Evolutionary conservation across 176 grass and related monocot species (phyloP).

Genomic region (Avena sativa): DNA sequence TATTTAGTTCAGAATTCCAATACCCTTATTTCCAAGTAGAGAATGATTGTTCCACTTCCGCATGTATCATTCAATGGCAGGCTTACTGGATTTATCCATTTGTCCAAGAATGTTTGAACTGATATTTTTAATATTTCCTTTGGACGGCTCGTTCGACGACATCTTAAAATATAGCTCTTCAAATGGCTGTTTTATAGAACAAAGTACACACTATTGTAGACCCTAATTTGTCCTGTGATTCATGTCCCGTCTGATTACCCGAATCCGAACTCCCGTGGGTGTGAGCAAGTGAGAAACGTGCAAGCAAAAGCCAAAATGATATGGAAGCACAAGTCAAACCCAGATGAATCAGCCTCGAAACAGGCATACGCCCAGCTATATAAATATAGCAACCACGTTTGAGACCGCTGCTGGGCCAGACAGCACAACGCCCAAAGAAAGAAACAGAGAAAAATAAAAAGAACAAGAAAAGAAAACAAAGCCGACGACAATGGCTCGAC

Average conservation of each 20-base stretch:
- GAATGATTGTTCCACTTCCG: background rate
- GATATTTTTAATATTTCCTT: slow-evolving; percentile 3
- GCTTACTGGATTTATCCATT: slow-evolving; percentile 31
- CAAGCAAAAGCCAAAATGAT: slow-evolving; percentile 31
- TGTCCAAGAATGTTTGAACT: slow-evolving; percentile 43
- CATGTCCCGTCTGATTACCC: slow-evolving; percentile 33
- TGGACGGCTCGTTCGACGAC: background rate
- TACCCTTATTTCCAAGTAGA: background rate
- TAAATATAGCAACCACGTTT: too few species aligned
- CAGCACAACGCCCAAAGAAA: too few species aligned
- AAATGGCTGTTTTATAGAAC: background rate
- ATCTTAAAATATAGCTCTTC: slow-evolving; percentile 19
- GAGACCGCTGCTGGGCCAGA: too few species aligned
- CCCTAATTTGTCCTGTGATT: slow-evolving; percentile 42
- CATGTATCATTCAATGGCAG: background rate
- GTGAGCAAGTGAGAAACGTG: slow-evolving; percentile 47
- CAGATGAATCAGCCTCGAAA: slow-evolving; percentile 44
- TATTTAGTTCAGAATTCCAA: background rate
- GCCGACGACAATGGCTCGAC: too few species aligned
- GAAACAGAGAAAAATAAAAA: too few species aligned
- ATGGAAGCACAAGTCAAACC: slow-evolving; percentile 54
- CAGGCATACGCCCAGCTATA: too few species aligned
- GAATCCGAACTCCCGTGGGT: slow-evolving; percentile 33
- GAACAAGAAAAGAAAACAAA: too few species aligned
- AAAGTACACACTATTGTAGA: slow-evolving; percentile 21